A percentile compares a stretch with the other conserved stretches of the same genome.
These are phyloP conservation scores for Mycena belliarum DNA, from an alignment of 768 basidiomycete genomes.

Conservation along the genomic window DNA sequence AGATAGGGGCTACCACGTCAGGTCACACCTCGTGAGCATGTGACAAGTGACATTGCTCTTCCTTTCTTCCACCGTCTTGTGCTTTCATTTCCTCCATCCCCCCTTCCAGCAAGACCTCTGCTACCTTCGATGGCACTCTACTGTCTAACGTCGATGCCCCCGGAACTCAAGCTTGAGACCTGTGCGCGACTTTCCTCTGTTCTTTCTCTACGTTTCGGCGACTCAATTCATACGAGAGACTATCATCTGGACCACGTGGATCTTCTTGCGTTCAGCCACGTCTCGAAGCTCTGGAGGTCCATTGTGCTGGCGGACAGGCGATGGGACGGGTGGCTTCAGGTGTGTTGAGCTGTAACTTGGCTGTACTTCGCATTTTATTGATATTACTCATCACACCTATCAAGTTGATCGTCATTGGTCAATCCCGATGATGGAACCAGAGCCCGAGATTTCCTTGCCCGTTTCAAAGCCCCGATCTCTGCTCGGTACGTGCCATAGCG, in stretches of 20 bases:
- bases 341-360: neutral
- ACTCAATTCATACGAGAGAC: neutral
- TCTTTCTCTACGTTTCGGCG: neutral
- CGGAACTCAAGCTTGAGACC: neutral
- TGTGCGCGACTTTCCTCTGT: neutral
- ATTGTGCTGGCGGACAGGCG: neutral
- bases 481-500: neutral
- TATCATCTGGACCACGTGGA: neutral
- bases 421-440: neutral
- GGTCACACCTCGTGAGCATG: too few species aligned
- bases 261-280: neutral
- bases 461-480: neutral
- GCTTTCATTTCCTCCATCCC: too few species aligned
- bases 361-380: too few species aligned
- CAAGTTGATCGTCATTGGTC: neutral
- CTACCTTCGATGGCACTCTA: neutral
- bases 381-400: neutral
- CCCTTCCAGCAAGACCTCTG: too few species aligned
- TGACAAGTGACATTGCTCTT: too few species aligned
- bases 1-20: too few species aligned
- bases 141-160: neutral
- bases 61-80: too few species aligned
- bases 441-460: neutral
- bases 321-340: neutral
- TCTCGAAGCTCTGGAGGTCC: constrained; percentile 1